A percentile compares a stretch with the other conserved stretches of the same genome.
Evolutionary conservation across 495 filamentous ascomycete species (phyloP).

Genomic region (Tuber umbilicatum): DNA sequence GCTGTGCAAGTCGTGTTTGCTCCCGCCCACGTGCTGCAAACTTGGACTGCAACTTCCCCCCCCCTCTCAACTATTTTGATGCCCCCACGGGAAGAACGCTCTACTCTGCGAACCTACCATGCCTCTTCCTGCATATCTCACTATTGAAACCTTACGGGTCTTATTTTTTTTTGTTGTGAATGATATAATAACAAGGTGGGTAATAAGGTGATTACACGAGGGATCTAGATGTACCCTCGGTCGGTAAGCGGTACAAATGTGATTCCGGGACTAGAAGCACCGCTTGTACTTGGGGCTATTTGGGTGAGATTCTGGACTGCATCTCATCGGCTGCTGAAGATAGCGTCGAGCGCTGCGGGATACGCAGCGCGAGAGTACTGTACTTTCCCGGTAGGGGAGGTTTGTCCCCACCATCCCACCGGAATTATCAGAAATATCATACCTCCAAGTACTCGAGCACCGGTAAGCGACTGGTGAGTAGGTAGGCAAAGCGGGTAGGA

Average conservation of each 20-base stretch:
- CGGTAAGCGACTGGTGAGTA: not conserved
- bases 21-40: conserved; percentile 2
- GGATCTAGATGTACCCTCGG: not conserved
- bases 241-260: not conserved
- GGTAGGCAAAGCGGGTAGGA: not conserved
- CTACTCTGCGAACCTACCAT: not conserved
- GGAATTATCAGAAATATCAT: not conserved
- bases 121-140: not conserved
- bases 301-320: conserved; percentile 5
- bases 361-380: not conserved
- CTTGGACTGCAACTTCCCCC: not conserved
- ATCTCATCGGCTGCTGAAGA: not conserved
- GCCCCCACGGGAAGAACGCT: not conserved
- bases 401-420: not conserved
- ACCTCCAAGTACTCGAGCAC: too few relatives aligned
- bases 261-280: not conserved
- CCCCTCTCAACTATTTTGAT: not conserved
- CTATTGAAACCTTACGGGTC: not conserved
- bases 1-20: not conserved
- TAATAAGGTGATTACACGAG: not conserved
- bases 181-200: not conserved
- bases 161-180: not conserved
- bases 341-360: not conserved
- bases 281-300: conserved; percentile 6
- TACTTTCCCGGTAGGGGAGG: not conserved